Conservation (phyloP, 2,329 filamentous ascomycete genomes). For the Aspergillus novofumigatus region DNA sequence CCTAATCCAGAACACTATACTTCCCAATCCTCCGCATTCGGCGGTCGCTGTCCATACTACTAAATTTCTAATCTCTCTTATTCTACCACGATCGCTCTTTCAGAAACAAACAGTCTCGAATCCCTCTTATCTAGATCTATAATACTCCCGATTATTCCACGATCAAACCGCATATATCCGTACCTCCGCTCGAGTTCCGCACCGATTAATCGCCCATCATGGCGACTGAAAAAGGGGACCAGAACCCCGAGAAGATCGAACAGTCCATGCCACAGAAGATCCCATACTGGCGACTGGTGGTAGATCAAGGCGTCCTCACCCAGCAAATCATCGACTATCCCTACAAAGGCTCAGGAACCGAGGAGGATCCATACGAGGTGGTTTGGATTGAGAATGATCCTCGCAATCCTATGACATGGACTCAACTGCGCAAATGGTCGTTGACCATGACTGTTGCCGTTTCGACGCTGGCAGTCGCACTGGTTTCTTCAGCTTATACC, state of each 20-base stretch:
- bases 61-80: background rate
- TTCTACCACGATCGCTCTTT: background rate
- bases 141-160: background rate
- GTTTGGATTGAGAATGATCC: constrained; percentile 64
- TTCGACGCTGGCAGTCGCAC: constrained; percentile 40
- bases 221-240: constrained; percentile 20
- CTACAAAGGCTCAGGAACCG: constrained; percentile 61
- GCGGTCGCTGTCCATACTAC: background rate
- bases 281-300: constrained; percentile 50
- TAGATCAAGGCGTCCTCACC: constrained; percentile 57
- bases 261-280: constrained; percentile 12
- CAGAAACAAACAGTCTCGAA: background rate
- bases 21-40: background rate
- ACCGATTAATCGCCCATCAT: constrained; percentile 12
- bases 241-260: constrained; percentile 26
- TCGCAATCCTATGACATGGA: constrained; percentile 41
- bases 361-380: constrained; percentile 64
- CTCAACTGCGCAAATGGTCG: constrained; percentile 35
- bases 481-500: constrained; percentile 42
- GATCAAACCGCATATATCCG: background rate
- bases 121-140: background rate
- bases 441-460: constrained; percentile 37
- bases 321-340: constrained; percentile 52
- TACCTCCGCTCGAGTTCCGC: too few species aligned
- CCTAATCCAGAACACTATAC: background rate